Conservation (phyloP, 2,329 filamentous ascomycete genomes). For the Aureobasidium sp. region DNA sequence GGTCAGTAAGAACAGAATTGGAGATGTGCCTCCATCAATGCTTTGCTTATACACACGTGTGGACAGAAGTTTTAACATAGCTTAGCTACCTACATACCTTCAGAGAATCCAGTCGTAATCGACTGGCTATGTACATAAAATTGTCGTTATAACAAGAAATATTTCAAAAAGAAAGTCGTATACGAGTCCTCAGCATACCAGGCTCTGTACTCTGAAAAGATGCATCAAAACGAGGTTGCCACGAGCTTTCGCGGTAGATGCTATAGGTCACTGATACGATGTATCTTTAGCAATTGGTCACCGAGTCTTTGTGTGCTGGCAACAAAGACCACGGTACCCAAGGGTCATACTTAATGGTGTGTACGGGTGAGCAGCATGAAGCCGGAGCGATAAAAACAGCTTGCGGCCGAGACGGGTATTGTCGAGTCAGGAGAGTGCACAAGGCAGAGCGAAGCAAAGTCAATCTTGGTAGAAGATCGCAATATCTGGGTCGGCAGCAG, state of each 20-base stretch:
- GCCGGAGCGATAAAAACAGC: not conserved
- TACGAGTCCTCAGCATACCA: not conserved
- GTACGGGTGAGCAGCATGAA: not conserved
- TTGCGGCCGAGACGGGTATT: not conserved
- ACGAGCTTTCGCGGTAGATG: not conserved
- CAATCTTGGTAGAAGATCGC: not conserved
- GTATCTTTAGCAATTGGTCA: not conserved
- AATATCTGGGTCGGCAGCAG: slow-evolving; percentile 8
- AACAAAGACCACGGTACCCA: not conserved
- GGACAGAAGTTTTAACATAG: not conserved
- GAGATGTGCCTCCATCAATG: not conserved
- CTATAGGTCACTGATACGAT: not conserved
- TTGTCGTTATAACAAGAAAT: not conserved
- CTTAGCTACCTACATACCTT: not conserved
- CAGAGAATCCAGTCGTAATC: not conserved
- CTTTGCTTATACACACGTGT: not conserved
- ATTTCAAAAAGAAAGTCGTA: not conserved
- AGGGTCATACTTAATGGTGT: not conserved
- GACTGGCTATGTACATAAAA: not conserved
- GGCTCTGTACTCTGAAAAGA: not conserved
- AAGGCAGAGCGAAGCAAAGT: not conserved
- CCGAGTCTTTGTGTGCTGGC: not conserved
- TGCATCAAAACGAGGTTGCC: not conserved
- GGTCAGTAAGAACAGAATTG: not conserved
- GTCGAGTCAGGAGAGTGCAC: not conserved